Evolutionary conservation across 2,329 filamentous ascomycete genomes (phyloP).

Genomic region (Ascochyta pisi): DNA sequence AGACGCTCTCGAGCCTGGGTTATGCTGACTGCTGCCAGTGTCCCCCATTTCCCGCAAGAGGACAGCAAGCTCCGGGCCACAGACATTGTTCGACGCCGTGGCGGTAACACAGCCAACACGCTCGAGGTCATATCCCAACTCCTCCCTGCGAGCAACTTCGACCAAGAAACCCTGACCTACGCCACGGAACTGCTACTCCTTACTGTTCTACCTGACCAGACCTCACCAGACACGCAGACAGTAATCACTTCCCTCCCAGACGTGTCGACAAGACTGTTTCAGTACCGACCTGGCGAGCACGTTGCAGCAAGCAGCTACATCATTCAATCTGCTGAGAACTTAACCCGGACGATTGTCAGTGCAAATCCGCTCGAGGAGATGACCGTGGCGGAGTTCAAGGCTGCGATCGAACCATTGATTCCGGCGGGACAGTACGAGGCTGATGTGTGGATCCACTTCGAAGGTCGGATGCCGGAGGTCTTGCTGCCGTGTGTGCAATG

Average conservation of each 20-base stretch:
- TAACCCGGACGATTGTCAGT: constrained; percentile 74
- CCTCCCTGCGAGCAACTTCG: constrained; percentile 6
- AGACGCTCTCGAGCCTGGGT: background rate
- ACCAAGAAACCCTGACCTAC: background rate
- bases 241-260: constrained; percentile 62
- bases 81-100: constrained; percentile 64
- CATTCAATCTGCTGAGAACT: constrained; percentile 65
- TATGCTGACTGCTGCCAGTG: constrained; percentile 51
- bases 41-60: constrained; percentile 71
- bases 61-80: constrained; percentile 76
- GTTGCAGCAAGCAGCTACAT: constrained; percentile 74
- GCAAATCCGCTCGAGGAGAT: constrained; percentile 73
- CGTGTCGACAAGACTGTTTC: constrained; percentile 40
- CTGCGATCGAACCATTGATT: constrained; percentile 51
- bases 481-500: constrained; percentile 65
- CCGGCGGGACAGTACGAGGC: background rate
- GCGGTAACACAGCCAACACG: constrained; percentile 76
- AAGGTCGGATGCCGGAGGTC: constrained; percentile 72
- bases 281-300: constrained; percentile 54
- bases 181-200: constrained; percentile 46
- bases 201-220: constrained; percentile 60
- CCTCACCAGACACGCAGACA: constrained; percentile 59
- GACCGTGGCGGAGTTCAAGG: constrained; percentile 66
- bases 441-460: constrained; percentile 72
- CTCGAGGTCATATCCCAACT: constrained; percentile 73